phyloP scores from a whole-genome alignment of 208 protist genomes.

The Trypanosoma platydactyli region DNA sequence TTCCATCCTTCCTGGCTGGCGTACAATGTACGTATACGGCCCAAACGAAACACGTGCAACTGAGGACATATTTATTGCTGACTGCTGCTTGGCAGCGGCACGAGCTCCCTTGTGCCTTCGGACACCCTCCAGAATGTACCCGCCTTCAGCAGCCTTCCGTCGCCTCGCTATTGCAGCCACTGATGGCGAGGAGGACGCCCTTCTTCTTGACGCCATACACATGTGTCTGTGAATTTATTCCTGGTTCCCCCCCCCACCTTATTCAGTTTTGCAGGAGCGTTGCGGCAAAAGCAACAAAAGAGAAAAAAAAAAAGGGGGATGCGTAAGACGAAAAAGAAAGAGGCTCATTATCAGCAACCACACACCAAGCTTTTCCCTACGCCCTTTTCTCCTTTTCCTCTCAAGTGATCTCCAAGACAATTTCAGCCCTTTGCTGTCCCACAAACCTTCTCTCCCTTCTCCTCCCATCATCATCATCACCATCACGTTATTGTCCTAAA shows the following conservation, averaged over 20 bases:
- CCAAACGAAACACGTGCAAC: constrained; percentile 15
- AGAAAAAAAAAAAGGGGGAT: constrained; percentile 20
- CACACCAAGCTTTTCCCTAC: too few species aligned
- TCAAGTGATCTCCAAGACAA: background rate
- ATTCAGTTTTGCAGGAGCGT: background rate
- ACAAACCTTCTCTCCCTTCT: background rate
- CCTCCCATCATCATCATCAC: background rate
- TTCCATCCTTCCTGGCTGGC: constrained; percentile 10
- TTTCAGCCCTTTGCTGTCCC: background rate
- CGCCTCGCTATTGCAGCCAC: background rate
- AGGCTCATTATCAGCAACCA: too few species aligned
- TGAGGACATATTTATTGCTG: background rate
- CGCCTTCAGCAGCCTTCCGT: background rate
- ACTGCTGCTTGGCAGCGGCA: background rate
- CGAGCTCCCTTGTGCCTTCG: background rate
- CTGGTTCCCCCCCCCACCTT: background rate
- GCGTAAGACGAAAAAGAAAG: constrained; percentile 23
- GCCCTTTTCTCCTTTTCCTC: background rate
- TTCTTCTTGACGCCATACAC: constrained; percentile 7
- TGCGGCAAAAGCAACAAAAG: constrained; percentile 13
- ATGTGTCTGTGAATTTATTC: background rate
- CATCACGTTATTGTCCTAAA: too few species aligned
- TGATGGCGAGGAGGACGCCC: background rate
- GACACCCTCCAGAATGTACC: background rate
- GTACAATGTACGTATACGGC: constrained; percentile 26